Evolutionary conservation across 140 eudicot genomes (phyloP).

Genomic region (Oenanthe javanica): DNA sequence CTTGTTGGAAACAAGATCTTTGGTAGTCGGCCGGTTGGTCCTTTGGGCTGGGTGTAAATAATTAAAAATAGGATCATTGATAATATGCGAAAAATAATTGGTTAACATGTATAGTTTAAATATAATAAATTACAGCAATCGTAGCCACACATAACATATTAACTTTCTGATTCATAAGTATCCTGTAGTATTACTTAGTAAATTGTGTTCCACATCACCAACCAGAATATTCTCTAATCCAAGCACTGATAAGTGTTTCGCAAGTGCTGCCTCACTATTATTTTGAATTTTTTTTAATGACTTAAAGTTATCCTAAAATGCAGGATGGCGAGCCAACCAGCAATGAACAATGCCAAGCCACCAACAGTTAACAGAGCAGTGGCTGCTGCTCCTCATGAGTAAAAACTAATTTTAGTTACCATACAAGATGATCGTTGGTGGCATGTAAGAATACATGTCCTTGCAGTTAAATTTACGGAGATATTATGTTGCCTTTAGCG

Average conservation of each 20-base stretch:
- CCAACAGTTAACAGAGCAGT: constrained; percentile 79
- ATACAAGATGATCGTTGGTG: constrained; percentile 1
- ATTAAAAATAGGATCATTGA: too few species aligned
- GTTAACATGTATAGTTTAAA: too few species aligned
- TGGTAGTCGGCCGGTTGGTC: too few species aligned
- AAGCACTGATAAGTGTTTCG: background rate
- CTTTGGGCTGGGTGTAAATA: too few species aligned
- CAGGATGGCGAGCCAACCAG: constrained; percentile 93
- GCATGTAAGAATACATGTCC: constrained; percentile 8
- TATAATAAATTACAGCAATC: too few species aligned
- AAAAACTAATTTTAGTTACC: constrained; percentile 8
- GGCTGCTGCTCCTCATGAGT: constrained; percentile 74
- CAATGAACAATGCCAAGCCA: constrained; percentile 64
- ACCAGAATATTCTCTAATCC: background rate
- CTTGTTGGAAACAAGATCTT: constrained; percentile 52
- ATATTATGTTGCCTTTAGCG: background rate
- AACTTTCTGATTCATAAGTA: too few species aligned
- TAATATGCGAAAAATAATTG: too few species aligned
- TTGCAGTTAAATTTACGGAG: background rate
- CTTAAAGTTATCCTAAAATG: background rate
- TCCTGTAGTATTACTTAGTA: too few species aligned
- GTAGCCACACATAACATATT: too few species aligned
- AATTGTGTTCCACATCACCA: background rate
- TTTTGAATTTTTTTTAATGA: background rate
- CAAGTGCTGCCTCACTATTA: background rate